A percentile compares a stretch with the other conserved stretches of the same genome.
phyloP scores from a whole-genome alignment of 1,139 yeast genomes.

The Taphrina communis region DNA sequence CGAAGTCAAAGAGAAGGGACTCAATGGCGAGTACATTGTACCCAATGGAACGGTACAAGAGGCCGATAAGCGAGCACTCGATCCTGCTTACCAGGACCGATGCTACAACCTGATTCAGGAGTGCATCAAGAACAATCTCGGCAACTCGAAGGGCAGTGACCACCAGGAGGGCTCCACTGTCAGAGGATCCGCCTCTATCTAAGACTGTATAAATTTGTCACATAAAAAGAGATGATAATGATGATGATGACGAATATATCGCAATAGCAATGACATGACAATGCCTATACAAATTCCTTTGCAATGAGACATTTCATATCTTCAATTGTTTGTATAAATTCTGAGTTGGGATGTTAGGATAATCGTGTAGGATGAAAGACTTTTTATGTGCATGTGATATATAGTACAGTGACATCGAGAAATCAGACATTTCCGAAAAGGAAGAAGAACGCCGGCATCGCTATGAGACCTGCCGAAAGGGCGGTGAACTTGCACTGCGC shows the following conservation, averaged over 20 bases:
- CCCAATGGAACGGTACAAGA: slow-evolving; percentile 36
- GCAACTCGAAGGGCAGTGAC: slow-evolving; percentile 26
- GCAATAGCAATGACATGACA: too few relatives aligned
- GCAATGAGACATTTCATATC: not conserved
- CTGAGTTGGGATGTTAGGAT: too few relatives aligned
- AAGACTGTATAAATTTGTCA: not conserved
- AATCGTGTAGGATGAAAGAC: too few relatives aligned
- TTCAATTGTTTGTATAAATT: too few relatives aligned
- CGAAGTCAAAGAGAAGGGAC: slow-evolving; percentile 25
- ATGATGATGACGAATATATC: not conserved
- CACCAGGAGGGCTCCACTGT: slow-evolving; percentile 37
- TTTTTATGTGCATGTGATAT: not conserved
- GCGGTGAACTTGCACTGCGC: too few relatives aligned
- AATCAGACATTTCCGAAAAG: not conserved
- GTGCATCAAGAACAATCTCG: slow-evolving; percentile 27
- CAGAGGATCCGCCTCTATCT: slow-evolving; percentile 32
- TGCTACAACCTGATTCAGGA: slow-evolving; percentile 34
- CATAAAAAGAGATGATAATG: not conserved
- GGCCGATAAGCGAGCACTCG: slow-evolving; percentile 35
- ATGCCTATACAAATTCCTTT: not conserved
- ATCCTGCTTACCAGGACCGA: slow-evolving; percentile 22
- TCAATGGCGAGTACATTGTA: slow-evolving; percentile 38
- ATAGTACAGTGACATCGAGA: not conserved
- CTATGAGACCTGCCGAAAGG: not conserved
- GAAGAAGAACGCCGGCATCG: not conserved